Evolutionary conservation across 164 flowering plant species (phyloP), one percentile per base, ranked within the genome.

Genomic region (Stephania japonica): DNA sequence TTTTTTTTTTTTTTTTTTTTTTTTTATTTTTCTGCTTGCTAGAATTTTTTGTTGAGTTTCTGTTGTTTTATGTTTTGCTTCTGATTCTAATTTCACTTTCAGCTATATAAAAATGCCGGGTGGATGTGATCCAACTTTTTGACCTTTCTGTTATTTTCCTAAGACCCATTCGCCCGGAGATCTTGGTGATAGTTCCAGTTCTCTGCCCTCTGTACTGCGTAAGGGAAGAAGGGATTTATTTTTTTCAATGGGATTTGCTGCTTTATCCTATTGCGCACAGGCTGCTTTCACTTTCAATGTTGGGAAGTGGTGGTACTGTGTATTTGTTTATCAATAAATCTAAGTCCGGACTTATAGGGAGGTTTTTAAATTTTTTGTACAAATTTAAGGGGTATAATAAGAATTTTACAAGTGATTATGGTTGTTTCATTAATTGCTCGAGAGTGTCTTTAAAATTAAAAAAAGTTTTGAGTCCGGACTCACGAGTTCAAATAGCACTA

Each of bases 81-180:
- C 70, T 71, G 27, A 62, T 56, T 70, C 32, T 64, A 38, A 42
- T 26, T 75, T 8, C 26, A 16, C 56, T 61, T 80, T 49, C 91
- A 95, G 99, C 91, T 95, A 3, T 87, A 92, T 74, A 95, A 95
- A 83, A 87, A 87, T 86, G 94, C 92, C 25, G 98, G 98, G 99
- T 91, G 77, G 98, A 93, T 81, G 91, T 79, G 38, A 88, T 95
- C 83, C 99, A 93, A 80, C 94, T 95, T 68, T 95, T 93, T 85
- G 99, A 95, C 88, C 86, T 93, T 19, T 89, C 98, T 72, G 87
- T 85, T 67, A 80, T 93, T n/a, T n/a, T 69, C 89, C 97, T 0
- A 85, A 87, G 78, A 86, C 75, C 72, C 90, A 83, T 82, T 75
- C 91, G 32, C 75, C 98, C 7, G 83, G 77, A 73, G 83, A 79